Evolutionary conservation across 345 rosid genomes (phyloP).

Genomic region (Populus davidiana): DNA sequence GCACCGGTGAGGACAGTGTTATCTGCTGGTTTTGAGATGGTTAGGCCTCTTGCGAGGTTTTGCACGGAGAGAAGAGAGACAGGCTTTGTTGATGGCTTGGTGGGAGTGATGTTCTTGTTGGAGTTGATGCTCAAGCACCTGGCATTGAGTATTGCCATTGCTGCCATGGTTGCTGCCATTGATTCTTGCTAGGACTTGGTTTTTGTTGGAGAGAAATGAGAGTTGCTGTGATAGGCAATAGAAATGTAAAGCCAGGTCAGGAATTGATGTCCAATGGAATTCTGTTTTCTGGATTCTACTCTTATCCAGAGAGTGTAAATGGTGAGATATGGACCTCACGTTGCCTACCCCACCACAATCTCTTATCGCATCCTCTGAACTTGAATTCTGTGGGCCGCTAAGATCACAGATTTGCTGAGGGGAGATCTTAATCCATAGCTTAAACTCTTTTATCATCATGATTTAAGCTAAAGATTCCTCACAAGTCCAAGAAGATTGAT

Average conservation of each 20-base stretch:
- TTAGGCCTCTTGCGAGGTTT: conserved; percentile 48
- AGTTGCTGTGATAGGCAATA: neutral
- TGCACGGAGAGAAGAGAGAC: conserved; percentile 34
- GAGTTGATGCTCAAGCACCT: conserved; percentile 48
- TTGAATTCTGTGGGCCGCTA: neutral
- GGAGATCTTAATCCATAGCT: neutral
- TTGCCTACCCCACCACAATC: conserved; percentile 18
- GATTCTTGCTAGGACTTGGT: neutral
- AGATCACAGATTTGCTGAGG: neutral
- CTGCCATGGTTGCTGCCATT: conserved; percentile 65
- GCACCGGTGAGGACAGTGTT: conserved; percentile 35
- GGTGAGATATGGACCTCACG: conserved; percentile 38
- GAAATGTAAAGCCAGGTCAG: conserved; percentile 15
- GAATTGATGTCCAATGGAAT: conserved; percentile 39
- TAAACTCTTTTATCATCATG: neutral
- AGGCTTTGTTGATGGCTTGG: conserved; percentile 33
- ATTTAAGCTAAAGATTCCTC: too few species aligned
- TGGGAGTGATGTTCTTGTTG: conserved; percentile 32
- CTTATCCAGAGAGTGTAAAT: conserved; percentile 50
- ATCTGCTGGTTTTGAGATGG: conserved; percentile 31
- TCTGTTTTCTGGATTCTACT: conserved; percentile 44
- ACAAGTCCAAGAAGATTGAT: neutral
- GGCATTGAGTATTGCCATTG: conserved; percentile 58
- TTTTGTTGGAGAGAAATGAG: conserved; percentile 19
- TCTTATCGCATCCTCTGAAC: conserved; percentile 31